Evolutionary conservation across 2,329 filamentous ascomycete genomes (phyloP), one percentile per base, ranked within the genome.

Genomic region (Nigrospora sphaerica): DNA sequence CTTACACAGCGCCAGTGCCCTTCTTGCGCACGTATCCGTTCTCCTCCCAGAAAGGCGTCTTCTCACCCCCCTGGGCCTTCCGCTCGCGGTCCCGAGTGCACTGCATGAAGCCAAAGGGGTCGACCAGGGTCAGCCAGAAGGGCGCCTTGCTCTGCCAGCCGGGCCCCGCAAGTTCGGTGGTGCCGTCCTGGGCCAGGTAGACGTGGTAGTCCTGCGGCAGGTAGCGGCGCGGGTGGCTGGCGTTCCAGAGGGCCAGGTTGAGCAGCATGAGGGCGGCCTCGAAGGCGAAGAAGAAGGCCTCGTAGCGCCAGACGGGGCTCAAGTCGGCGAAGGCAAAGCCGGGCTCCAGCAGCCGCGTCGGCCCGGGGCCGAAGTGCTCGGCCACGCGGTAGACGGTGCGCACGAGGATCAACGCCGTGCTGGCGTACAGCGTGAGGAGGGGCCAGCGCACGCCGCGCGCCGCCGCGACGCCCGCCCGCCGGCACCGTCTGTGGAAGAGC

Each of bases 271-370:
- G 53, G 0, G 50, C 47, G 1, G 61, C 66, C 57, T 74, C 70
- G 42, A 73, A 73, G 34, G 72, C 60, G 48, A 64, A 72, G 49
- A 73, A 73, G 47, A 61, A 72, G 66, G 65, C 71, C 56, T 73
- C 71, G 45, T 70, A 67, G 11, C 67, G 58, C 12, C 70, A 16
- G 5, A 71, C 50, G 1, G 67, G 66, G 12, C 57, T 64, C 1
- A 69, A 43, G 1, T 38, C 34, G n/a, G 6, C 34, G 6, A 52
- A 42, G 44, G 62, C 62, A 31, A 56, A 46, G 12, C 57, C 60
- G 13, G 57, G 52, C 17, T 61, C 64, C 7, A 64, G n/a, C 11
- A 57, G 54, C 18, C 65, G 59, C 2, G 63, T 52, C 4, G 67
- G 54, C 0, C 63, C 56, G 4, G 66, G 56, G 17, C 58, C 59